phyloP scores from a whole-genome alignment of 495 filamentous ascomycete species.

The Tricharina praecox region DNA sequence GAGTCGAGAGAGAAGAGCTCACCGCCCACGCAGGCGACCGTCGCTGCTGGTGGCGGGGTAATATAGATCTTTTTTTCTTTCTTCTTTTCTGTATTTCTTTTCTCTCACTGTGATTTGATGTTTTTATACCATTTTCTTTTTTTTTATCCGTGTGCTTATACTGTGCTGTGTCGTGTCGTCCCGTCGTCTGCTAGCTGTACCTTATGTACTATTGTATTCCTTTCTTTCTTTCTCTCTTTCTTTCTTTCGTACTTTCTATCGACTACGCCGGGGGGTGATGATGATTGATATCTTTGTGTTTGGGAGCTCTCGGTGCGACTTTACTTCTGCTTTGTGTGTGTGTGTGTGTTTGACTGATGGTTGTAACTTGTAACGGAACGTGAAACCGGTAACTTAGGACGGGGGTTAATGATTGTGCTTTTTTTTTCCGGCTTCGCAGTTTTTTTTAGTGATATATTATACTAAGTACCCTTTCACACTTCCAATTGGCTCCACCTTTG shows the following conservation, averaged over 20 bases:
- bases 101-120: background rate
- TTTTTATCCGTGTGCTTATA: background rate
- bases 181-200: background rate
- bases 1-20: background rate
- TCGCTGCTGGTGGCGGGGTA: slow-evolving; percentile 1
- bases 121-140: background rate
- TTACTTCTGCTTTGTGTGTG: background rate
- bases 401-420: too few species aligned
- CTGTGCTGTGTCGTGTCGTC: background rate
- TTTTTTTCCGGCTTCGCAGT: background rate
- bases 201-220: background rate
- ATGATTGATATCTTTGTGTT: too few species aligned
- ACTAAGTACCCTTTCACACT: background rate
- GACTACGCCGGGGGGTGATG: too few species aligned
- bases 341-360: background rate
- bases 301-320: too few species aligned
- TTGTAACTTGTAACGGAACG: too few species aligned
- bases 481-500: background rate
- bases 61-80: slow-evolving; percentile 5
- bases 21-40: slow-evolving; percentile 1
- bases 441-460: background rate
- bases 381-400: too few species aligned
- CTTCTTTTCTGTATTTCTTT: background rate
- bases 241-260: background rate
- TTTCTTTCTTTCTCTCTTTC: background rate